Conservation (phyloP, 805 yeast species). For the Hanseniaspora jakobsenii region DNA sequence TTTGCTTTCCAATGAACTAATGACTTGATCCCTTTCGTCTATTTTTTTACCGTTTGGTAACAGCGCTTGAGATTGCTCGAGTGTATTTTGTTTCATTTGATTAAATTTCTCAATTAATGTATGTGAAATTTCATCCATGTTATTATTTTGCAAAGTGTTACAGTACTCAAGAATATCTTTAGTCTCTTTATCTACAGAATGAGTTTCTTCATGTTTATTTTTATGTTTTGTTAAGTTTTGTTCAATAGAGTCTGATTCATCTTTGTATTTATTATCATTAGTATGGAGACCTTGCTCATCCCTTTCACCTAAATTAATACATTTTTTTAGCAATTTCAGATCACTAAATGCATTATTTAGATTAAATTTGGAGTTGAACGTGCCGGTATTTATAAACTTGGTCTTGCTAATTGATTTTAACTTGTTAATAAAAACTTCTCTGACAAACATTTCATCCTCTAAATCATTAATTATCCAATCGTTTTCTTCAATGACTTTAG, state of each 20-base stretch:
- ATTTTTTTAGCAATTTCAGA: conserved; percentile 8
- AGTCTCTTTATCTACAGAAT: conserved; percentile 11
- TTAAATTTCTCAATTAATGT: conserved; percentile 32
- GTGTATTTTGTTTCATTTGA: conserved; percentile 26
- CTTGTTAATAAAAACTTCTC: conserved; percentile 52
- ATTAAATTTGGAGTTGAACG: neutral
- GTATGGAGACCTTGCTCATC: conserved; percentile 3
- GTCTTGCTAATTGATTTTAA: conserved; percentile 31
- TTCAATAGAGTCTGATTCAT: no score
- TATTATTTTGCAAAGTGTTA: conserved; percentile 24
- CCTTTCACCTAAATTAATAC: conserved; percentile 15
- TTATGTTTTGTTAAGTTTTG: no score
- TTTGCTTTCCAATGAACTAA: conserved; percentile 38
- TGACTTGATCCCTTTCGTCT: conserved; percentile 22
- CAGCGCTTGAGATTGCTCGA: conserved; percentile 15
- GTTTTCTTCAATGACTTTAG: conserved; percentile 40
- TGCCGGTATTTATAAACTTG: conserved; percentile 1
- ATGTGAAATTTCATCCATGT: conserved; percentile 27
- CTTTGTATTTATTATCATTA: conserved; percentile 6
- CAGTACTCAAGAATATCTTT: conserved; percentile 32
- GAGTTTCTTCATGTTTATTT: neutral
- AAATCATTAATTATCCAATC: conserved; percentile 37
- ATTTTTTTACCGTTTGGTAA: conserved; percentile 4
- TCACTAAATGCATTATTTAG: conserved; percentile 5
- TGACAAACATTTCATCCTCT: conserved; percentile 43